Conservation (phyloP, 129 eudicot species). For the Escallonia herrerae region DNA sequence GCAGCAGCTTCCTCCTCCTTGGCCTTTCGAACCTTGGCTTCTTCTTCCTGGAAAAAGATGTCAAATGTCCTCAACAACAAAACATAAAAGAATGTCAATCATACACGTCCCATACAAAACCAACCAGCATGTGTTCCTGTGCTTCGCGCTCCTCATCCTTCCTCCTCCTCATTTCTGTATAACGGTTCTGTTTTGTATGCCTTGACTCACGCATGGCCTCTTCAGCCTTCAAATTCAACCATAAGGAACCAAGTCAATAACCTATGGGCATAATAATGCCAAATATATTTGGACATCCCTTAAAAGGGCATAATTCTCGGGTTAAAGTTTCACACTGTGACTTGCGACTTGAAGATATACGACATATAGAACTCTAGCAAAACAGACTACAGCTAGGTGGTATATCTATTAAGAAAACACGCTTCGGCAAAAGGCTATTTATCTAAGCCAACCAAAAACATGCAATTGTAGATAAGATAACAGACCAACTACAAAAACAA, state of each 20-base stretch:
- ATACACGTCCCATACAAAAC: constrained; percentile 13
- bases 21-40: constrained; percentile 84
- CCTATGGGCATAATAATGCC: too few relatives aligned
- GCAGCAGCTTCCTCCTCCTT: constrained; percentile 98
- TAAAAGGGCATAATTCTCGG: too few relatives aligned
- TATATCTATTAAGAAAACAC: too few relatives aligned
- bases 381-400: too few relatives aligned
- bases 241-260: background rate
- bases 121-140: constrained; percentile 72
- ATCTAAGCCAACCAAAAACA: background rate
- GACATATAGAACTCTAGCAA: too few relatives aligned
- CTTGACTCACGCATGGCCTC: constrained; percentile 85
- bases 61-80: constrained; percentile 1
- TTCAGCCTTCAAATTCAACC: constrained; percentile 55
- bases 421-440: too few relatives aligned
- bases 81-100: constrained; percentile 4
- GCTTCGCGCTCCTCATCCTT: constrained; percentile 99
- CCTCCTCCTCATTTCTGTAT: constrained; percentile 85
- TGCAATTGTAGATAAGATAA: background rate
- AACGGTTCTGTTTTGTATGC: constrained; percentile 76
- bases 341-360: too few relatives aligned
- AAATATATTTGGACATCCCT: too few relatives aligned
- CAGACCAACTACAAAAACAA: background rate
- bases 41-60: constrained; percentile 73
- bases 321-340: too few relatives aligned